Evolutionary conservation across 2,329 filamentous ascomycete genomes (phyloP).

Genomic region (Calonectria henricotiae): DNA sequence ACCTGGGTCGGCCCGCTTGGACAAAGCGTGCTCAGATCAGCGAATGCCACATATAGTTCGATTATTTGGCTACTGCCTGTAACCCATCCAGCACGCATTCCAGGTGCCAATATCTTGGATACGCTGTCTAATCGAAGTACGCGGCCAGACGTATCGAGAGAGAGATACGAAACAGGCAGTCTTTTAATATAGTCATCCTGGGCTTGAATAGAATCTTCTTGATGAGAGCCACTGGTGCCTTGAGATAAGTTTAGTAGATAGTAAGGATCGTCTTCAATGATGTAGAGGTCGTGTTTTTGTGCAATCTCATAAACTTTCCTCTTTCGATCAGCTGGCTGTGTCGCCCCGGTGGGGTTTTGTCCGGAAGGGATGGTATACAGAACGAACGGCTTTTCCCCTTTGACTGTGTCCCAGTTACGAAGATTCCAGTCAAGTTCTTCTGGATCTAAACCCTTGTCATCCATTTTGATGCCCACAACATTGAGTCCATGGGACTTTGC

Average conservation of each 20-base stretch:
- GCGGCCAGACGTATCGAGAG: background rate
- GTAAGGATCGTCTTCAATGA: slow-evolving; percentile 11
- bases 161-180: slow-evolving; percentile 1
- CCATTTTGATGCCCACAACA: slow-evolving; percentile 2
- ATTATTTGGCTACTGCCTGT: slow-evolving; percentile 5
- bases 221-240: background rate
- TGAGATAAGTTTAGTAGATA: background rate
- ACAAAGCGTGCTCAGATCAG: slow-evolving; percentile 4
- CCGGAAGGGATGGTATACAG: slow-evolving; percentile 11
- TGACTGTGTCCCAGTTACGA: background rate
- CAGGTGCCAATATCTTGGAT: slow-evolving; percentile 4
- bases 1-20: slow-evolving; percentile 11
- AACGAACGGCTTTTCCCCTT: slow-evolving; percentile 8
- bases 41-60: slow-evolving; percentile 8
- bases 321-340: background rate
- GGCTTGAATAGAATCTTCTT: background rate
- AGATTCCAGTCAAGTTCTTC: background rate
- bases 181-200: background rate
- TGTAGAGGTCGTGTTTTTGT: slow-evolving; percentile 6
- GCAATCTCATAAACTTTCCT: background rate
- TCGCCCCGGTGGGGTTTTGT: background rate
- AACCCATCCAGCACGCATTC: slow-evolving; percentile 1
- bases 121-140: slow-evolving; percentile 13
- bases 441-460: background rate
- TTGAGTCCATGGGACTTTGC: background rate